Evolutionary conservation across 2,329 filamentous ascomycete genomes (phyloP).

Genomic region (Aureobasidium namibiae): DNA sequence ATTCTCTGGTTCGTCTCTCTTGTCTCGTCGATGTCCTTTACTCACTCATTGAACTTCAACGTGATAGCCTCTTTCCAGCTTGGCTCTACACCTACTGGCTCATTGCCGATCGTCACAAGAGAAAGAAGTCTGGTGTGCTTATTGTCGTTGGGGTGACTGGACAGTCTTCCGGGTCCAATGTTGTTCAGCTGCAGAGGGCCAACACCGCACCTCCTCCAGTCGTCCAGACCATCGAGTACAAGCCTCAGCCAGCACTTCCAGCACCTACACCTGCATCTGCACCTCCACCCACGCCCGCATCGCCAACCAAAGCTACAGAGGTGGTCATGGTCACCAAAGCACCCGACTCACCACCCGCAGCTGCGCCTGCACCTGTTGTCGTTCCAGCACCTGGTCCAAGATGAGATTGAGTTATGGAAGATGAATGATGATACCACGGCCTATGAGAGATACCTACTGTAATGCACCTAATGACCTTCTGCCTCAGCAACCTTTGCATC

Average conservation of each 20-base stretch:
- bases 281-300: neutral
- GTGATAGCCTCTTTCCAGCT: neutral
- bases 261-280: neutral
- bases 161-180: neutral
- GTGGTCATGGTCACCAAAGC: neutral
- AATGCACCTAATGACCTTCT: neutral
- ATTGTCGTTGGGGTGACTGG: neutral
- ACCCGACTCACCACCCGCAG: neutral
- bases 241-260: neutral
- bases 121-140: neutral
- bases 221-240: neutral
- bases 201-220: neutral
- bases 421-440: neutral
- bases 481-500: neutral
- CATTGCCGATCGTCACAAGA: neutral
- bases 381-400: neutral
- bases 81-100: neutral
- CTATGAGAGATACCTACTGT: neutral
- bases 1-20: neutral
- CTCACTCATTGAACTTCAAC: constrained; percentile 36
- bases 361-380: neutral
- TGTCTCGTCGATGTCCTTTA: constrained; percentile 36
- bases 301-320: neutral
- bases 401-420: neutral
- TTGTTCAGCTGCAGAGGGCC: neutral